Evolutionary conservation across 352 stramenopile species (phyloP), one percentile per base, ranked within the genome.

Genomic region (Salisapilia sapeloensis): DNA sequence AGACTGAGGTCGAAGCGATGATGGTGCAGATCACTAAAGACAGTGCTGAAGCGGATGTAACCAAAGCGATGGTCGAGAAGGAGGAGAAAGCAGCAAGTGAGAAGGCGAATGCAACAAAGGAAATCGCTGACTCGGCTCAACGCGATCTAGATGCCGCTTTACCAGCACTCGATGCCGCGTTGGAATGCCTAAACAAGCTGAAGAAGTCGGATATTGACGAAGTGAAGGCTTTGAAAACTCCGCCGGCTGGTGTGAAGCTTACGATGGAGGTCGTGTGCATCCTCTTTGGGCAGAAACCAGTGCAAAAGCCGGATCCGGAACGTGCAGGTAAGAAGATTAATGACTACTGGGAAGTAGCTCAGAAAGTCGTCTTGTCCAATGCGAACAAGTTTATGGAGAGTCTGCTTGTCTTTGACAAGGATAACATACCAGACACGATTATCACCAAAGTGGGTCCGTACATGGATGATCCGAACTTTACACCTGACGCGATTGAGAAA

Each of bases 181-280:
- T 95, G 2, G 75, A 87, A 38, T 93, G 79, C 39, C 44, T 95
- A 6, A 93, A 95, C 42, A 64, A 71, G 11, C 54, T 95, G 1
- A 93, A 95, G 38, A 95, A 93, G 42, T 47, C 69, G 7, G 77
- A 95, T 46, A 93, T 95, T 34, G 77, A 92, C 38, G 83, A 95
- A 53, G 78, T 94, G 2, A 95, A 95, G 43, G 78, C 76, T 5
- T 49, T 95, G 2, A 93, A 93, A 41, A 93, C 76, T 0, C 82
- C 82, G n/a, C 78, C 82, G 2, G 60, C 67, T 10, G 83, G 83
- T 33, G 83, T 96, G 3, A 91, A 91, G 31, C 47, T 96, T 7
- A 95, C 83, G 10, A 93, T 96, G 71, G 75, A 95, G 48, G 81
- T 94, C 6, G 80, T 92, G 24, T 89, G 72, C 41, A 67, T 94